Conservation (phyloP, 106 monocot species). For the Dendrobium catenatum region DNA sequence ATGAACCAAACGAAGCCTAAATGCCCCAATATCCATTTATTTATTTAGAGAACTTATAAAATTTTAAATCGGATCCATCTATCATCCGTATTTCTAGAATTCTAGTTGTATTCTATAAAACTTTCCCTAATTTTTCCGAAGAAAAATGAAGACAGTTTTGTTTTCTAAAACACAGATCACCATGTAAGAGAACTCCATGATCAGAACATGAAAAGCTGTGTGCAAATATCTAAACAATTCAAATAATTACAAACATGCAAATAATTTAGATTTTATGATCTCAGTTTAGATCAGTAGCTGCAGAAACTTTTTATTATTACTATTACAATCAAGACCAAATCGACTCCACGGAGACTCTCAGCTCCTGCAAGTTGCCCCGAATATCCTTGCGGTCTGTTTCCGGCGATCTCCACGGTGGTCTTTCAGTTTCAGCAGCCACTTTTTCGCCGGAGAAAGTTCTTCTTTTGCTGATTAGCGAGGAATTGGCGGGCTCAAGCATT, state of each 20-base stretch:
- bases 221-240: no score
- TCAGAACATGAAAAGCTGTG: no score
- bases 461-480: neutral
- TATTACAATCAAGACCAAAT: neutral
- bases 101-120: no score
- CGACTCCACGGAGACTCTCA: neutral
- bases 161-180: no score
- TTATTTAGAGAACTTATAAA: no score
- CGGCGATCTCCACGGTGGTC: neutral
- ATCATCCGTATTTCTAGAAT: no score
- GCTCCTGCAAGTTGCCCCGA: neutral
- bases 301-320: neutral
- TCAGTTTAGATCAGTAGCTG: neutral
- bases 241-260: neutral
- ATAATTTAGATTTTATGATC: neutral
- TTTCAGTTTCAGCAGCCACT: neutral
- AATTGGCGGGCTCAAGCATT: neutral
- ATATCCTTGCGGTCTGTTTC: neutral
- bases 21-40: no score
- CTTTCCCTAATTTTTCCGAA: no score
- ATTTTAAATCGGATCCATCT: no score
- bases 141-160: no score
- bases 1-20: no score
- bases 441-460: neutral
- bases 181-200: no score